Evolutionary conservation across 768 basidiomycete species (phyloP).

Genomic region (Boletales sp.): DNA sequence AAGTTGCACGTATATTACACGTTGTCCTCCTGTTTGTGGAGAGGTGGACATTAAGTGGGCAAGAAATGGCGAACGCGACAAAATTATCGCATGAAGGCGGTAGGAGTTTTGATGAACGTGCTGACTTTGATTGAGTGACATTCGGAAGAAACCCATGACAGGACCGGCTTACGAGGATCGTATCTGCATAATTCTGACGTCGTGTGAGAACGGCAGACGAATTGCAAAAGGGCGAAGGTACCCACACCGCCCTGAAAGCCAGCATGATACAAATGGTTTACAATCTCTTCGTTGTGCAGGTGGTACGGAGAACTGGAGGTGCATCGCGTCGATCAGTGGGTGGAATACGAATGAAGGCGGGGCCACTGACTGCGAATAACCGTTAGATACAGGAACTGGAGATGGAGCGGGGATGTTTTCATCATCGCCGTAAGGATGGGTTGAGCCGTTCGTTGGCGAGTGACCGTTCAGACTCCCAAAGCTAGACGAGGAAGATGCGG

Average conservation of each 20-base stretch:
- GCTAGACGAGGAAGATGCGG: conserved; percentile 31
- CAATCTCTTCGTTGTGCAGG: conserved; percentile 71
- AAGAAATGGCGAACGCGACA: conserved; percentile 84
- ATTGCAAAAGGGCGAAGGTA: conserved; percentile 18
- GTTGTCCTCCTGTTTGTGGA: conserved; percentile 60
- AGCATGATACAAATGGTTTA: conserved; percentile 73
- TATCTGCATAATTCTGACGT: conserved; percentile 77
- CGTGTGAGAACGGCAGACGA: conserved; percentile 10
- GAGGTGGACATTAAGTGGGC: conserved; percentile 86
- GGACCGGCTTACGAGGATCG: conserved; percentile 57
- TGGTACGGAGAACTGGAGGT: conserved; percentile 44
- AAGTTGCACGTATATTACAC: conserved; percentile 69
- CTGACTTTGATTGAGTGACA: conserved; percentile 34
- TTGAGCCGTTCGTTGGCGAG: conserved; percentile 46
- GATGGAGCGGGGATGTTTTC: conserved; percentile 15
- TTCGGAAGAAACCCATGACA: conserved; percentile 2
- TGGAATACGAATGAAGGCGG: not conserved
- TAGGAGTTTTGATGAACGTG: conserved; percentile 74
- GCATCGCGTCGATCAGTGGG: conserved; percentile 1
- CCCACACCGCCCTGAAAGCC: conserved; percentile 82
- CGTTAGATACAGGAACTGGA: conserved; percentile 49
- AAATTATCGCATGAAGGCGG: conserved; percentile 78
- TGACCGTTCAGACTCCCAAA: conserved; percentile 47
- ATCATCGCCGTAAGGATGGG: conserved; percentile 34
- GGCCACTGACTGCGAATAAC: conserved; percentile 55